Conservation (phyloP, 345 rosid genomes). For the Citrus cavaleriei region DNA sequence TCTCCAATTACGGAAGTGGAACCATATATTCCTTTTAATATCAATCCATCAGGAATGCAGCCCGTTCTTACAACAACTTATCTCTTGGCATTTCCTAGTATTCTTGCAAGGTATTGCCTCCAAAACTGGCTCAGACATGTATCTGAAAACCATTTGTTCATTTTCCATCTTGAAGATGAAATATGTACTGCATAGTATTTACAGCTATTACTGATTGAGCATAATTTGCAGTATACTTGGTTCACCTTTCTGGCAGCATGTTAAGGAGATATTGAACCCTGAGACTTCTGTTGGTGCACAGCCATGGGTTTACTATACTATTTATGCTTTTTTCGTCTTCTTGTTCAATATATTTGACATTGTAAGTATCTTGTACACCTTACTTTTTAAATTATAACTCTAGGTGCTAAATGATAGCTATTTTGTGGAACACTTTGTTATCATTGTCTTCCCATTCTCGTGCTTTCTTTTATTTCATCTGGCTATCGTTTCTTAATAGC, state of each 20-base stretch:
- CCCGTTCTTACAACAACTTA: slow-evolving; percentile 89
- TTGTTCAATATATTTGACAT: slow-evolving; percentile 94
- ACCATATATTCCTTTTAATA: slow-evolving; percentile 91
- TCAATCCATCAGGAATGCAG: slow-evolving; percentile 98
- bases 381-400: not conserved
- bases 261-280: slow-evolving; percentile 85
- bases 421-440: not conserved
- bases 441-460: not conserved
- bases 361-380: slow-evolving; percentile 48
- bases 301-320: slow-evolving; percentile 88
- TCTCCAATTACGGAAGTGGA: slow-evolving; percentile 92
- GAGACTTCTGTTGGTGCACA: slow-evolving; percentile 79
- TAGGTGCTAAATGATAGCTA: not conserved
- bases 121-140: not conserved
- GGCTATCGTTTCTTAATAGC: not conserved
- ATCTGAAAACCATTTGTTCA: not conserved
- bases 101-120: slow-evolving; percentile 69
- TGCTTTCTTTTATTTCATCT: not conserved
- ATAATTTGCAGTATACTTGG: slow-evolving; percentile 59
- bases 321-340: slow-evolving; percentile 85
- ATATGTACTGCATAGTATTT: not conserved
- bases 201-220: slow-evolving; percentile 20
- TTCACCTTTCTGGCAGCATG: slow-evolving; percentile 73
- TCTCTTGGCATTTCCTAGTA: slow-evolving; percentile 85
- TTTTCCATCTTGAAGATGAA: slow-evolving; percentile 4